Evolutionary conservation across 202 grass and related monocot genomes (phyloP).

Genomic region (Tripidium arundinaceum): DNA sequence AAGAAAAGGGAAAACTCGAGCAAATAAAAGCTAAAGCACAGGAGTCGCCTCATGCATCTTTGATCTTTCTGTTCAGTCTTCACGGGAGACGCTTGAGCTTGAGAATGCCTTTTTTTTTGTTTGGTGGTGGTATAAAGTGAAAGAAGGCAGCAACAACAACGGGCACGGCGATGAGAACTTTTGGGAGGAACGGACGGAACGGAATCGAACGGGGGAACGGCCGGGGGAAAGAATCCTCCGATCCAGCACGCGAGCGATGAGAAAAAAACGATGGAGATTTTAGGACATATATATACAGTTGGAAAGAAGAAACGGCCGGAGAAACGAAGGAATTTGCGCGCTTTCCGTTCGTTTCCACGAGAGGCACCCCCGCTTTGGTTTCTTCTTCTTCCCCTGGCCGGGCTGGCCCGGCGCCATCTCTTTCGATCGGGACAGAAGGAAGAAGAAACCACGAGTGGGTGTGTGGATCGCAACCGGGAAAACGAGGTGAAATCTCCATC

Average conservation of each 20-base stretch:
- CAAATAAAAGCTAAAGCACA: conserved; percentile 26
- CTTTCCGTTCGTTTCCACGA: too few relatives aligned
- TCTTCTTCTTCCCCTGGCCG: too few relatives aligned
- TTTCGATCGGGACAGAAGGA: too few relatives aligned
- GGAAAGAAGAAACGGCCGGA: too few relatives aligned
- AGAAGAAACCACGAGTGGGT: too few relatives aligned
- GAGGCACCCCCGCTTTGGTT: too few relatives aligned
- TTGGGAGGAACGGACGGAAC: background rate
- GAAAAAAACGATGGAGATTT: background rate
- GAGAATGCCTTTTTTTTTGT: background rate
- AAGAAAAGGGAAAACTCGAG: background rate
- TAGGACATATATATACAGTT: too few relatives aligned
- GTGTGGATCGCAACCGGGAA: too few relatives aligned
- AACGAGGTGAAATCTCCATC: too few relatives aligned
- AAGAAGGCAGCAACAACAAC: background rate
- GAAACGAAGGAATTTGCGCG: too few relatives aligned
- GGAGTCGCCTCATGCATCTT: background rate
- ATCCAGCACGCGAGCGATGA: background rate
- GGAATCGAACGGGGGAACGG: background rate
- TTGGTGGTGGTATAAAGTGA: conserved; percentile 6
- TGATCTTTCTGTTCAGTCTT: conserved; percentile 14
- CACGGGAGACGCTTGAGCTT: background rate
- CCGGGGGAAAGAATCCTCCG: conserved; percentile 14
- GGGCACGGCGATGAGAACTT: conserved; percentile 21
- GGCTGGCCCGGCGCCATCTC: too few relatives aligned